Conservation (phyloP, 2,329 filamentous ascomycete genomes). For the Onygenales sp. region DNA sequence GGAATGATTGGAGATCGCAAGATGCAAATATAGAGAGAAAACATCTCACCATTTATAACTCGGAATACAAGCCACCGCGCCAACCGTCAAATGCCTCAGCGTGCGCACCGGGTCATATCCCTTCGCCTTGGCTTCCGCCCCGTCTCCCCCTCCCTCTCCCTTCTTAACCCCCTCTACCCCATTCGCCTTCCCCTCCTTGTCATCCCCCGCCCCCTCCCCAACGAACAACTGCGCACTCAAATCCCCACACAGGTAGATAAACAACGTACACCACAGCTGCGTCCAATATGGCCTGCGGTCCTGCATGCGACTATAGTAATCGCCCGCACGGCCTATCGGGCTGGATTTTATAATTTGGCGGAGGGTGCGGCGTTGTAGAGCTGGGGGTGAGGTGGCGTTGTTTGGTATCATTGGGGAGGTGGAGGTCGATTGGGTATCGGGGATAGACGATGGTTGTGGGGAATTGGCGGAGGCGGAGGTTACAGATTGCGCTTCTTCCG, state of each 20-base stretch:
- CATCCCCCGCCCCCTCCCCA: neutral
- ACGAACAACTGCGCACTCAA: slow-evolving; percentile 64
- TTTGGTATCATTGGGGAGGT: neutral
- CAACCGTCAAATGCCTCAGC: slow-evolving; percentile 62
- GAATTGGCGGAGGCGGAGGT: neutral
- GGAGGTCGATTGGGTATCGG: neutral
- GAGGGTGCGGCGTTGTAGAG: slow-evolving; percentile 15
- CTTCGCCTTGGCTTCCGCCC: slow-evolving; percentile 32
- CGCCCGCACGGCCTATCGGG: slow-evolving; percentile 25
- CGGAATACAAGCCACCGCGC: slow-evolving; percentile 63
- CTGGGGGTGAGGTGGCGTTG: slow-evolving; percentile 10
- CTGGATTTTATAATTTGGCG: slow-evolving; percentile 21
- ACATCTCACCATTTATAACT: slow-evolving; percentile 65
- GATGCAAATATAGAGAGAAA: neutral
- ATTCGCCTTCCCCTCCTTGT: neutral
- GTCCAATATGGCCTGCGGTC: slow-evolving; percentile 64
- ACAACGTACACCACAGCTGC: slow-evolving; percentile 64
- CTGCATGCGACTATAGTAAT: slow-evolving; percentile 60
- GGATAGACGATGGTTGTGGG: neutral
- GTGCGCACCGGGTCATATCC: slow-evolving; percentile 61
- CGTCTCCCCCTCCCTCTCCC: slow-evolving; percentile 23
- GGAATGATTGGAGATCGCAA: neutral
- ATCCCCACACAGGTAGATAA: slow-evolving; percentile 73
- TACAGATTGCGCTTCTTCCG: neutral
- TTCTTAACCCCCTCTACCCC: slow-evolving; percentile 8